Percentiles rank a stretch among this genome's conserved stretches.
Conservation (phyloP, 371 early-diverging fungal genomes). For the Fennellomyces sp. region DNA sequence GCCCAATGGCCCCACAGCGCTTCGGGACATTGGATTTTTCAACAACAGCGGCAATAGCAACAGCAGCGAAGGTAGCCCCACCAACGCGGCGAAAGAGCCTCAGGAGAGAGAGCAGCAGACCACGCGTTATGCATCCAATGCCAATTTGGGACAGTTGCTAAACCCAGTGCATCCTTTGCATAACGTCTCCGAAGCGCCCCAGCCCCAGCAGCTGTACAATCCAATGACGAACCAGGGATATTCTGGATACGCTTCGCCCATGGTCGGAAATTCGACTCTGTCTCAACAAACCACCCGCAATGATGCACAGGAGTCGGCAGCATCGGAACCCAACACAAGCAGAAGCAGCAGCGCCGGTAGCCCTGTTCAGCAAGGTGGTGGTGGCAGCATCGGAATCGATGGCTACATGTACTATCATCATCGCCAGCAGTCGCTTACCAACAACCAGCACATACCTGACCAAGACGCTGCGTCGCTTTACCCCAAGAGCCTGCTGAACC, state of each 20-base stretch:
- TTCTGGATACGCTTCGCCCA: too few species aligned
- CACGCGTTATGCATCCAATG: slow-evolving; percentile 27
- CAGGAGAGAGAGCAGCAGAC: slow-evolving; percentile 1
- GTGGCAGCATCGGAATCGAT: slow-evolving; percentile 14
- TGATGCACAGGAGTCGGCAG: neutral
- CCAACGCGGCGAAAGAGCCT: too few species aligned
- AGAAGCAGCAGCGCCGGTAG: slow-evolving; percentile 2
- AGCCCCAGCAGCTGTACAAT: slow-evolving; percentile 2
- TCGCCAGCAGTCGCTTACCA: slow-evolving; percentile 27
- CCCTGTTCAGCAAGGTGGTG: slow-evolving; percentile 6
- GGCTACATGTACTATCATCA: slow-evolving; percentile 22
- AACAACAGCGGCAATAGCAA: neutral
- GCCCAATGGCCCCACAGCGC: too few species aligned
- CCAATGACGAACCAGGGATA: slow-evolving; percentile 3
- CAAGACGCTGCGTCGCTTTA: slow-evolving; percentile 7
- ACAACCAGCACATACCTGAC: slow-evolving; percentile 19
- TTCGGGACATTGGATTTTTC: slow-evolving; percentile 1
- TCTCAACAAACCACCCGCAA: too few species aligned
- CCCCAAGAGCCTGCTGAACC: slow-evolving; percentile 26
- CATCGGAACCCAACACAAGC: neutral
- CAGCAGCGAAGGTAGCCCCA: too few species aligned
- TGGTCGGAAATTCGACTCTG: too few species aligned
- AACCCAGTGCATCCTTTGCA: slow-evolving; percentile 44
- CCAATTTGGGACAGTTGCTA: slow-evolving; percentile 40
- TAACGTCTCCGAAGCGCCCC: neutral